Conservation (phyloP, 345 rosid genomes). For the Populus deltoides region DNA sequence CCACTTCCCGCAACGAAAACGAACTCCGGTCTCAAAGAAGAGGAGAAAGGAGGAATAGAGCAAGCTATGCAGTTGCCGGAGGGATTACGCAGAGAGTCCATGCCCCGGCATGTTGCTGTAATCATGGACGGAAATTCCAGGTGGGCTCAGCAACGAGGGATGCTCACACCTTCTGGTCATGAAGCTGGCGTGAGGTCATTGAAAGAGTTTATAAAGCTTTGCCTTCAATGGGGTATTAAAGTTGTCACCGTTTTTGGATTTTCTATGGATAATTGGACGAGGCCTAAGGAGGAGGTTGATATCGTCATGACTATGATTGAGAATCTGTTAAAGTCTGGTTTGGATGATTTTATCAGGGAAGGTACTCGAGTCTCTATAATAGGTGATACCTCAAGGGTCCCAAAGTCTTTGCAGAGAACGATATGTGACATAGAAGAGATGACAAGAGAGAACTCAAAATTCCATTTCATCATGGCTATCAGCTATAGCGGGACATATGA, state of each 20-base stretch:
- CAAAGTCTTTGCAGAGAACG: slow-evolving; percentile 35
- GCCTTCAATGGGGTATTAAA: slow-evolving; percentile 58
- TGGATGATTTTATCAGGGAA: slow-evolving; percentile 40
- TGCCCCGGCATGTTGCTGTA: slow-evolving; percentile 80
- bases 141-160: slow-evolving; percentile 62
- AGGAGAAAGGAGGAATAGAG: slow-evolving; percentile 20
- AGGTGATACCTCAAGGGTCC: slow-evolving; percentile 62
- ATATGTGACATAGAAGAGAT: slow-evolving; percentile 47
- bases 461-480: slow-evolving; percentile 67
- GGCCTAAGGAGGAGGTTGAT: slow-evolving; percentile 75
- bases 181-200: slow-evolving; percentile 61
- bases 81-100: slow-evolving; percentile 43
- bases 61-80: slow-evolving; percentile 38
- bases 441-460: slow-evolving; percentile 44
- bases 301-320: slow-evolving; percentile 65
- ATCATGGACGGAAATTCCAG: slow-evolving; percentile 83
- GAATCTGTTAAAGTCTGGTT: slow-evolving; percentile 41
- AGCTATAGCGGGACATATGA: slow-evolving; percentile 78
- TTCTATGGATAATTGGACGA: slow-evolving; percentile 66
- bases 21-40: neutral
- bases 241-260: slow-evolving; percentile 79
- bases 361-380: slow-evolving; percentile 53
- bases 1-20: neutral
- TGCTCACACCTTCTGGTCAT: slow-evolving; percentile 54
- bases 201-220: slow-evolving; percentile 47